Evolutionary conservation across 2,329 filamentous ascomycete species (phyloP), one percentile per base, ranked within the genome.

Genomic region (Rutstroemia sp.): DNA sequence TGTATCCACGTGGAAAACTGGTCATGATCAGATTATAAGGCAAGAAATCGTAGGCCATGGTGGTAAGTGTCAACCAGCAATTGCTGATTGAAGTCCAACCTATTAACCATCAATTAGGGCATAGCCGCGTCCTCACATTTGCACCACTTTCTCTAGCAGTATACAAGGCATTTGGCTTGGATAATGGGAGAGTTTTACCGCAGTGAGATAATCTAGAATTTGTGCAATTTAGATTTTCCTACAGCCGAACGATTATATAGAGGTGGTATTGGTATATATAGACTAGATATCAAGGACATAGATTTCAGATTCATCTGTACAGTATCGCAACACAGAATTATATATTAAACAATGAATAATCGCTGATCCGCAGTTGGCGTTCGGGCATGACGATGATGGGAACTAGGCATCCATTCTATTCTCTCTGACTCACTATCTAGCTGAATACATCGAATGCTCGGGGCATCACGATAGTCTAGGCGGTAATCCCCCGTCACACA

Each of bases 71-170:
- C 8, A 19, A 19, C 51, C 51, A 52, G 17, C 12, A 10, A 30
- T 17, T 23, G 23, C 5, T 23, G 23, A 12, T 16, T 30, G 9
- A 58, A 69, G 44, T 67, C 57, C 23, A 4, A 23, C 19, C 46
- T 10, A 19, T 47, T 60, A 17, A 61, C 5, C 21, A 5, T 27
- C 19, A 12, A 19, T 1, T 55, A 88, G 85, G 83, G 5, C 88
- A 92, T 67, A 90, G 89, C 66, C 74, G 80, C 51, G 77, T 91
- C 41, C 78, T 88, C 68, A 80, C 80, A 6, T 87, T 81, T 65
- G 78, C 83, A 1, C 78, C 83, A 4, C 80, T 89, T 16, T 70
- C 79, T 8, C 71, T 87, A 41, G 86, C 85, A 2, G 77, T 88
- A 6, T 55, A 85, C 74, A 78, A 84, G 58, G 81, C 81, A 1